A percentile compares a stretch with the other conserved stretches of the same genome.
Conservation (phyloP, 345 rosid species). For the Conringia planisiliqua region DNA sequence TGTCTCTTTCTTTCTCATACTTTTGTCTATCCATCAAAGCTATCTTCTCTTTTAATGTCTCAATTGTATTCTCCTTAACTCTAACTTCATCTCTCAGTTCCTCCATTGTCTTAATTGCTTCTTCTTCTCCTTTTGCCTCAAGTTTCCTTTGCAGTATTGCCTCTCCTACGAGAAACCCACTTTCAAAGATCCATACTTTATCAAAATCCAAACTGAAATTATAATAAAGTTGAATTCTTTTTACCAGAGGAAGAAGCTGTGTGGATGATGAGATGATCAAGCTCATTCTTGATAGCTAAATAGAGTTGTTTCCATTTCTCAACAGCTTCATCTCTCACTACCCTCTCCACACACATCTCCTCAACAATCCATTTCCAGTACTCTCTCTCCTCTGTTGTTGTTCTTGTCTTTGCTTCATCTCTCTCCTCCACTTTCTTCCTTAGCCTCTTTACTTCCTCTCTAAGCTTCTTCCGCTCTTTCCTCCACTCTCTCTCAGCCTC, state of each 20-base stretch:
- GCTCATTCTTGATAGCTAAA: constrained; percentile 79
- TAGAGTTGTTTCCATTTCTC: constrained; percentile 89
- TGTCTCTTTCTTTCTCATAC: constrained; percentile 51
- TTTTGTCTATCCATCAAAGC: constrained; percentile 46
- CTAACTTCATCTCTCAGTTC: constrained; percentile 55
- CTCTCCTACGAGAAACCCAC: constrained; percentile 36
- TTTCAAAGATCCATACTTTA: constrained; percentile 3
- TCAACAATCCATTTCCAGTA: constrained; percentile 45
- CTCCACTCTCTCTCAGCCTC: constrained; percentile 46
- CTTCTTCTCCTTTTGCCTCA: constrained; percentile 42
- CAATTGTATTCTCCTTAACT: constrained; percentile 50
- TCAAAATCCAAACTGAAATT: background rate
- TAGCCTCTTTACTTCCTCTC: constrained; percentile 47
- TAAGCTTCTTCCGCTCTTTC: constrained; percentile 48
- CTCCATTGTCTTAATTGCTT: constrained; percentile 31
- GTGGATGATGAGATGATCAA: constrained; percentile 71
- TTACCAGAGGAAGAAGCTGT: constrained; percentile 46
- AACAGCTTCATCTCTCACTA: constrained; percentile 64
- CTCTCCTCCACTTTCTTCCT: constrained; percentile 44
- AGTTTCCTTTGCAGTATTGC: constrained; percentile 41
- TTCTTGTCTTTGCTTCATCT: constrained; percentile 42
- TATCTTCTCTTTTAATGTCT: constrained; percentile 38
- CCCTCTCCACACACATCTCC: constrained; percentile 66
- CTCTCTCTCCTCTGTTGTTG: constrained; percentile 31
- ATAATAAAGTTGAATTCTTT: background rate